phyloP scores from a whole-genome alignment of 305 asterid genomes.

The Fraxinus nigra region DNA sequence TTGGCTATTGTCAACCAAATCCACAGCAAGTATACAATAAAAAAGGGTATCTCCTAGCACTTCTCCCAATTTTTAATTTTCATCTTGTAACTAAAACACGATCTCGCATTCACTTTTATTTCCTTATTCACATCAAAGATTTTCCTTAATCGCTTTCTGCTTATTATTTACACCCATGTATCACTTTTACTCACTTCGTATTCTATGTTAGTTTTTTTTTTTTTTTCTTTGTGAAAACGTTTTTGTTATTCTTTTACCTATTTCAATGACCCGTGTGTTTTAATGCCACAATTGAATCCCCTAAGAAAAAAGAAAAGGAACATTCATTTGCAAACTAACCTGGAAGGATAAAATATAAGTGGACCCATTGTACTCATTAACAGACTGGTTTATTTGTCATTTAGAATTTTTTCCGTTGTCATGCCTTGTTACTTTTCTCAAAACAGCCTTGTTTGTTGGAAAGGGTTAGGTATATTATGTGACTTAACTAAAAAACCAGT shows the following conservation, averaged over 20 bases:
- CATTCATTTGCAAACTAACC: background rate
- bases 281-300: background rate
- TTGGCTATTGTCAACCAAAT: slow-evolving; percentile 78
- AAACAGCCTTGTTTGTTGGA: background rate
- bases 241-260: background rate
- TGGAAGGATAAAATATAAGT: background rate
- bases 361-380: background rate
- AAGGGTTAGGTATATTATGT: background rate
- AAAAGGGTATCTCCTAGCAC: slow-evolving; percentile 53
- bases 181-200: background rate
- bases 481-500: background rate
- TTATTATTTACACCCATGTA: background rate
- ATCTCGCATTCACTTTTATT: background rate
- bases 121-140: background rate
- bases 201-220: background rate
- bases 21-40: slow-evolving; percentile 48
- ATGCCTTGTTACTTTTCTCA: background rate
- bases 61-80: slow-evolving; percentile 1
- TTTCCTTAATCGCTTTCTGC: background rate
- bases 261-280: background rate
- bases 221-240: background rate
- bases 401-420: background rate
- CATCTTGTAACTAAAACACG: background rate
- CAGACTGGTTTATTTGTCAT: background rate
- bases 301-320: background rate